Base-by-base conservation (phyloP, 73 alveolate species). In the Tetrahymena malaccensis region DNA sequence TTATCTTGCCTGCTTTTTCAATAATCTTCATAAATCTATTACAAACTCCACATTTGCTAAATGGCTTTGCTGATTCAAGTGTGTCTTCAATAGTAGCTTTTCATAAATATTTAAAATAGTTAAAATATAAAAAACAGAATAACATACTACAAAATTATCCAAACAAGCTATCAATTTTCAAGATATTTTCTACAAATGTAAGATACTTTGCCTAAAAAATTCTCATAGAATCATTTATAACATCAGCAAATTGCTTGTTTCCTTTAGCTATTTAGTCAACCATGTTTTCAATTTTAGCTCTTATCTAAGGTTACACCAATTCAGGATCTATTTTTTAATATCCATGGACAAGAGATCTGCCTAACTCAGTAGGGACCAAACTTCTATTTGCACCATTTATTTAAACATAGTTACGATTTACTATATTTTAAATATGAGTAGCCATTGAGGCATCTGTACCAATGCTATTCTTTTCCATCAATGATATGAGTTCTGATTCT, bases 371-470 rank as follows among this genome's bases (percentile, higher is more conserved):
- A 16, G 99, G 99, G 9, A 98, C 98, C 89, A 99, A 97, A 56
- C 98, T 96, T 96, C 99, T 97, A 31, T 98, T 98, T 84, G 96
- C 94, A 27, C 98, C 99, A 58, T 95, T 97, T 34, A 99, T 99
- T 95, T 97, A 95, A 43, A 99, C 99, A 95, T 99, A 99, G 93
- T 98, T 98, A 89, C 99, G 96, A 96, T 99, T 99, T 83, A 99
- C 98, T 57, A 99, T 99, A 97, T 99, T 99, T 97, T 99, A 99
- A 89, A 99, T 99, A 96, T 99, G 99, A 11, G 99, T 98, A 31
- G 99, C 99, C 99, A 99, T 99, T 50, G 99, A 99, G 31, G 99
- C 99, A 97, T 99, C 99, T 12, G 99, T 99, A 27, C 99, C 99
- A 33, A 99, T 99, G 55, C 99, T 99, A 97, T 99, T 96, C 94